These are phyloP conservation scores for Parascedosporium putredinis DNA, from an alignment of 2,329 filamentous ascomycete species.

Conservation along the genomic window DNA sequence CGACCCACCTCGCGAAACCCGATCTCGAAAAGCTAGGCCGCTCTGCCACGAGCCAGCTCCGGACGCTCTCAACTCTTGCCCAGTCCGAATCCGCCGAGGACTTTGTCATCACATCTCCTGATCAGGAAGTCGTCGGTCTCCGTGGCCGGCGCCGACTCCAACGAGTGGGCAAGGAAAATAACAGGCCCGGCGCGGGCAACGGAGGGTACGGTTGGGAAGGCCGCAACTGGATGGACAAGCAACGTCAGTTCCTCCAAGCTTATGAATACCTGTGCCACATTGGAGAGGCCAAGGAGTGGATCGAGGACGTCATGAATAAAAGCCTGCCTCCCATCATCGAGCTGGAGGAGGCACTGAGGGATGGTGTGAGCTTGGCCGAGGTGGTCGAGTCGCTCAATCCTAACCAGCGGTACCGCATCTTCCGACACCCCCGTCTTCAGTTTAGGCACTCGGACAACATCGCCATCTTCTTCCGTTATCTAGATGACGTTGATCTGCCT, in stretches of 20 bases:
- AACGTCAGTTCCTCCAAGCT: conserved; percentile 88
- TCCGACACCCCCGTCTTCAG: conserved; percentile 74
- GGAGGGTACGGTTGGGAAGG: conserved; percentile 63
- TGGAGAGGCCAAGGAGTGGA: conserved; percentile 98
- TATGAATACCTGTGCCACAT: conserved; percentile 99
- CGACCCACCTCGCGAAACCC: conserved; percentile 45
- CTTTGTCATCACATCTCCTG: conserved; percentile 65
- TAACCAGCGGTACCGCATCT: conserved; percentile 67
- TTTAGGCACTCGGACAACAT: conserved; percentile 98
- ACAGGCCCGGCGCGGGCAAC: conserved; percentile 12
- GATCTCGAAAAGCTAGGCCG: conserved; percentile 76
- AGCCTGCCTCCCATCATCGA: conserved; percentile 86
- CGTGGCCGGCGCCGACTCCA: conserved; percentile 77
- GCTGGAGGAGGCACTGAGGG: conserved; percentile 80
- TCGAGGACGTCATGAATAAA: conserved; percentile 78
- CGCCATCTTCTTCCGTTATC: conserved; percentile 86
- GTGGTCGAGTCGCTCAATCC: conserved; percentile 84
- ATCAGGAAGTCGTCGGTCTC: conserved; percentile 79
- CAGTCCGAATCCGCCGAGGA: conserved; percentile 67
- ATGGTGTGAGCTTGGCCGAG: conserved; percentile 91
- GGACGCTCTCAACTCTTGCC: conserved; percentile 75
- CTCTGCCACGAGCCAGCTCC: conserved; percentile 81
- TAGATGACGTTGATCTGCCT: conserved; percentile 83
- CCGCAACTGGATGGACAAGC: conserved; percentile 97
- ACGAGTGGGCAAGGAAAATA: conserved; percentile 46